Percentiles rank a stretch among this genome's conserved stretches.
These are phyloP conservation scores for Umbelopsis vinacea DNA, from an alignment of 192 early-diverging fungal species.

Conservation along the genomic window DNA sequence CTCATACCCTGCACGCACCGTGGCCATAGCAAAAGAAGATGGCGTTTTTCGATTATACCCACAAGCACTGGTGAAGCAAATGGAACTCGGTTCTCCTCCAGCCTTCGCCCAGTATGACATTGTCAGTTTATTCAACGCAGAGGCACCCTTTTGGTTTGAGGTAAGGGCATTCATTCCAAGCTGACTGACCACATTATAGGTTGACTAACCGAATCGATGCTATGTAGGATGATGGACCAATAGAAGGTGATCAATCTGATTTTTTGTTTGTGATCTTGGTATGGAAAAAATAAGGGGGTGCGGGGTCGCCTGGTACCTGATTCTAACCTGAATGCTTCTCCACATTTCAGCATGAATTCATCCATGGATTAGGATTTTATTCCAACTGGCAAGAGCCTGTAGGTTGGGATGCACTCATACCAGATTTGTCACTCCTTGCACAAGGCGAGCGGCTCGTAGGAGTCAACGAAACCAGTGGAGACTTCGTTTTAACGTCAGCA, in stretches of 20 bases:
- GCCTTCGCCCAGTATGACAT: slow-evolving; percentile 38
- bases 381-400: slow-evolving; percentile 34
- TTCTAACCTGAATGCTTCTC: neutral
- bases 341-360: slow-evolving; percentile 41
- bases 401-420: slow-evolving; percentile 29
- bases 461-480: slow-evolving; percentile 7
- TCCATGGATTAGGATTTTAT: slow-evolving; percentile 49
- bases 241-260: slow-evolving; percentile 36
- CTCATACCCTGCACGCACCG: slow-evolving; percentile 36
- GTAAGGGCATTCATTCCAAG: neutral
- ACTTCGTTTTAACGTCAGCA: slow-evolving; percentile 21
- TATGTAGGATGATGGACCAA: slow-evolving; percentile 33
- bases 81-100: slow-evolving; percentile 13
- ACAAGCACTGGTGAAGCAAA: slow-evolving; percentile 45
- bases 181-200: neutral
- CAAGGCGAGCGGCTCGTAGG: slow-evolving; percentile 8
- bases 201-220: neutral
- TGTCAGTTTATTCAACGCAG: slow-evolving; percentile 43
- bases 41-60: slow-evolving; percentile 39
- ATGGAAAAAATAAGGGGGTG: neutral
- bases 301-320: neutral
- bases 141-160: slow-evolving; percentile 45
- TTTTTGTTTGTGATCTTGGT: slow-evolving; percentile 47
- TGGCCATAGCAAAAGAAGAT: slow-evolving; percentile 32
- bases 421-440: slow-evolving; percentile 30